Base-by-base conservation (phyloP, 1,284 basidiomycete genomes). In the Papiliotrema laurentii region DNA sequence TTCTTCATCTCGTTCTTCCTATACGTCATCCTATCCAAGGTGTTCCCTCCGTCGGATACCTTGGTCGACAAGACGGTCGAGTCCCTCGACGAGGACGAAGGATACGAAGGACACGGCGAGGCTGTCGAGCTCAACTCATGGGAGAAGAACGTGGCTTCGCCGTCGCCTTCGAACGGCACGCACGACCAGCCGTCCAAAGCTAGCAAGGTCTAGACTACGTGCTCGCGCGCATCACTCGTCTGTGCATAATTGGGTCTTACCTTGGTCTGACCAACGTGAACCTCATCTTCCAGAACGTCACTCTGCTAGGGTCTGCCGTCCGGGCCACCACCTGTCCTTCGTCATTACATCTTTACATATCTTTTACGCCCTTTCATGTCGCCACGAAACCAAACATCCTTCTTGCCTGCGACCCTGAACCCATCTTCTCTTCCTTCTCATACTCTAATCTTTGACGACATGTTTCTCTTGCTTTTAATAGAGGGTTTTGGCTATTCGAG, bases 31-130 rank as follows among this genome's bases (percentile, higher is more conserved):
- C 39, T 69, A 14, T 59, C 55, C 22, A 48, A 42, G 30, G 36
- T 66, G 42, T 67, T 55, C 48, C 63, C 64, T 4, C 62, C 66
- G 3, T 55, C 51, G 1, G 51, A 49, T 5, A 64, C 66, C 4
- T 45, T 64, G 16, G 59, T 69, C 31, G 53, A 59, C 30, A 27
- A 52, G 13, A 65, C 64, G n/a, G 59, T 69, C 47, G 63, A 68
- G 45, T 55, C 56, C 16, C 36, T 68, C 34, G 66, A 64, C 38
- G 63, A 63, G 31, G 55, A 63, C 34, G 9, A 27, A 2, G 28
- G 18, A 9, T 47, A 47, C 27, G 28, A 37, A 19, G 46, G 45
- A 13, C 19, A 27, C 35, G 10, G n/a, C 45, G 3, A 13, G 26
- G 11, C 5, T 25, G 30, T 39, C 26, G 27, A 10, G n/a, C 7